Base-by-base conservation (phyloP, 495 filamentous ascomycete genomes). In the Letharia lupina region DNA sequence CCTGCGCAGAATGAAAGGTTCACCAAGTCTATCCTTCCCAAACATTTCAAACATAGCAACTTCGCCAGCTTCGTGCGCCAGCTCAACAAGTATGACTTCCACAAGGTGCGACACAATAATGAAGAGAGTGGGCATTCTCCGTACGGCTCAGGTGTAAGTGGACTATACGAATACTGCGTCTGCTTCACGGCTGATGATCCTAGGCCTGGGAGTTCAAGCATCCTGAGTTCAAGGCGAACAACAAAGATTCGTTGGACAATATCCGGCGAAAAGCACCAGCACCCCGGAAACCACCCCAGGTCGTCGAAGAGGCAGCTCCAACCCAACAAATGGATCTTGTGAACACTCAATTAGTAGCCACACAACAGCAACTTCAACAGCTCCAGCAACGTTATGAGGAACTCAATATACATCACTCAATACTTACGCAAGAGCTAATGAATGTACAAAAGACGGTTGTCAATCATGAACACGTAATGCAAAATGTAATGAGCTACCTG, bases 11-110 rank as follows among this genome's bases (percentile, higher is more conserved):
- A 94, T 76, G 95, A 98, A 73, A 94, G 95, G 75, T 99, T 99
- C 73, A 98, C 94, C 57, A 98, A 96, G 75, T 88, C 88, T 60
- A 97, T 99, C 70, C 83, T 98, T 28, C 95, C 94, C 1, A 96
- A 96, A 74, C 94, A 99, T 74, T 98, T 98, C 82, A 99, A 98
- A 78, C 93, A 98, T 77, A 96, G 91, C 85, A 99, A 99, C 75
- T 98, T 99, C 75, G 94, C 95, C 52, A 96, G 91, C 79, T 99
- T 99, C 70, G 94, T 99, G 54, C 89, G 94, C 70, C 94, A 99
- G 76, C 80, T 99, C 60, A 99, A 99, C 80, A 99, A 99, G 75
- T 99, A 96, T 76, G 94, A 98, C 76, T 99, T 99, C 70, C 95
- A 98, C 80, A 99, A 99, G 82, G 94, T 99, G 57, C 85, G 94